Conservation (phyloP, 2,329 filamentous ascomycete species). For the Didymella segeticola region DNA sequence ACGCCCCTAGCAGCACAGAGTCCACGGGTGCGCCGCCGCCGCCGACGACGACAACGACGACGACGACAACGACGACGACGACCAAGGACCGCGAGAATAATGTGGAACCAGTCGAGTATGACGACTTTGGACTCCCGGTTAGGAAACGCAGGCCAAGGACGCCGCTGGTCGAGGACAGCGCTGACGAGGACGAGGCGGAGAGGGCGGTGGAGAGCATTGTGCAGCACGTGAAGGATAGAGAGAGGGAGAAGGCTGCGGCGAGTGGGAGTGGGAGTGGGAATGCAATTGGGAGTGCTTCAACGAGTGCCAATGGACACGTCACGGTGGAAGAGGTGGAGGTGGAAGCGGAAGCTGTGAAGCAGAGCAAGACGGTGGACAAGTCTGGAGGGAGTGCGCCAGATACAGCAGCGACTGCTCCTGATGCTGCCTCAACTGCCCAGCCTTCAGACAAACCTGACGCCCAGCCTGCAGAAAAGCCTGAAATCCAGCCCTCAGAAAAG, state of each 20-base stretch:
- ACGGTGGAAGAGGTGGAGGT: conserved; percentile 14
- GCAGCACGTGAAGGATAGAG: conserved; percentile 19
- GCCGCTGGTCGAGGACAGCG: conserved; percentile 36
- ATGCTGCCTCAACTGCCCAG: background rate
- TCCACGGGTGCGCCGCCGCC: conserved; percentile 24
- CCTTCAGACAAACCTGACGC: background rate
- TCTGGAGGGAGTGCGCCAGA: conserved; percentile 2
- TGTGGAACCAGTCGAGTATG: too few relatives aligned
- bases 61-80: conserved; percentile 69
- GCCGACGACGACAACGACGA: conserved; percentile 22
- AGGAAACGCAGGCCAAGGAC: conserved; percentile 53
- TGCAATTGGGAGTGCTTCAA: conserved; percentile 1
- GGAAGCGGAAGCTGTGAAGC: background rate
- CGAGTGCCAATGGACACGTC: conserved; percentile 2
- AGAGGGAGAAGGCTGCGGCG: conserved; percentile 7
- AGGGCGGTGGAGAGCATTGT: conserved; percentile 27
- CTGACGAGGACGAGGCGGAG: conserved; percentile 30
- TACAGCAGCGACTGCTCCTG: background rate
- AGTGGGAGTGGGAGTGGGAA: background rate
- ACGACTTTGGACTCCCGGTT: conserved; percentile 76
- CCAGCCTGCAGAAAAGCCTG: conserved; percentile 1
- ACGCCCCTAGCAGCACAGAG: conserved; percentile 37
- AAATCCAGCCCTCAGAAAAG: background rate
- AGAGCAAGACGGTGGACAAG: conserved; percentile 2
- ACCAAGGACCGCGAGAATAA: too few relatives aligned